Evolutionary conservation across 495 filamentous ascomycete genomes (phyloP), one percentile per base, ranked within the genome.

Genomic region (Hypoxylon rickii): DNA sequence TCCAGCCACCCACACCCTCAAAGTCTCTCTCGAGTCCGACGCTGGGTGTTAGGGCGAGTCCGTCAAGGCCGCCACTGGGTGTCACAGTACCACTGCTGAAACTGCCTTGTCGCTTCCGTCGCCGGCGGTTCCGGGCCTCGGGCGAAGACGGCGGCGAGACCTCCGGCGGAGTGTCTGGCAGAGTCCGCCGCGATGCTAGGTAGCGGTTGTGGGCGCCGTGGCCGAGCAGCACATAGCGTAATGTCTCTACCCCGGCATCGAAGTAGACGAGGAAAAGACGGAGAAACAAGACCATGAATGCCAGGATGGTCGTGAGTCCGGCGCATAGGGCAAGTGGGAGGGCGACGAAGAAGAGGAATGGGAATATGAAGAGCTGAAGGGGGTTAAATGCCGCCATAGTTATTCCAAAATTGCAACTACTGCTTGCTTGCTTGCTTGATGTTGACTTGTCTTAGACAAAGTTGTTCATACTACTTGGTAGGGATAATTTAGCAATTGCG

Each of bases 1-100:
- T 76, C 89, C 89, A 92, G 1, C 90, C 90, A 10, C 90, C 90
- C 2, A 95, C 79, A n/a, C 89, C 90, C 72, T 95, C 90, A 61
- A 87, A 95, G 70, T 95, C 90, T 3, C 89, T 78, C 44, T 80
- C 77, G 16, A 80, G 53, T 1, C 77, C 75, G 11, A 75, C 55
- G 21, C 68, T 73, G 7, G 75, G 70, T 12, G 68, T 68, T 10
- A 79, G 39, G 18, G 61, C 66, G 2, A 78, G 52, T 12, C 73
- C 67, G 19, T 64, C 64, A 10, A 67, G 51, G 11, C 67, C 66
- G 5, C 55, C 54, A 3, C 66, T 55, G 2, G 72, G 68, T 1
- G 73, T 74, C 8, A 69, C 51, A 5, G 71, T 63, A 1, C 59
- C 71, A 32, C 75, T 78, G 17, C 72, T 68, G 16, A 47, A 60